phyloP scores from a whole-genome alignment of 2,329 filamentous ascomycete species.

The Monilinia polystroma region DNA sequence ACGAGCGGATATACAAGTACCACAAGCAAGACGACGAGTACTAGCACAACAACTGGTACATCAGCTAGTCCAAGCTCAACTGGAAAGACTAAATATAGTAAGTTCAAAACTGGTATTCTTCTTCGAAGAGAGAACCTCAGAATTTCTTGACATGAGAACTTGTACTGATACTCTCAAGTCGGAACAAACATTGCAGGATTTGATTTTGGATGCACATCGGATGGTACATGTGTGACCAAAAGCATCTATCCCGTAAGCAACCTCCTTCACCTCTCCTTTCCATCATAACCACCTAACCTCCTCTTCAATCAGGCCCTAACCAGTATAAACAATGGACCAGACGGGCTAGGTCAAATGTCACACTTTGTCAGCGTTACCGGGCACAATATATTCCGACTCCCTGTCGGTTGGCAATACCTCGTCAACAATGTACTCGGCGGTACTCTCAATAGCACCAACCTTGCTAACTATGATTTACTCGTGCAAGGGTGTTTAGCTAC shows the following conservation, averaged over 20 bases:
- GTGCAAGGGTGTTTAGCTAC: conserved; percentile 56
- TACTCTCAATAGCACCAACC: conserved; percentile 49
- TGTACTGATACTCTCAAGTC: conserved; percentile 25
- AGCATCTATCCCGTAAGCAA: conserved; percentile 33
- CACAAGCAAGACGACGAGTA: background rate
- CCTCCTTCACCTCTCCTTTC: no score
- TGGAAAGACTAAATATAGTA: conserved; percentile 32
- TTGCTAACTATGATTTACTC: conserved; percentile 54
- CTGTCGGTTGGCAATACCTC: conserved; percentile 61
- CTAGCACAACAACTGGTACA: conserved; percentile 1
- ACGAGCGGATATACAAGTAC: conserved; percentile 1
- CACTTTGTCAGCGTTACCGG: conserved; percentile 47
- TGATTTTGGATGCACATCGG: conserved; percentile 49
- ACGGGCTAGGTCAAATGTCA: conserved; percentile 37
- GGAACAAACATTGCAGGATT: conserved; percentile 43
- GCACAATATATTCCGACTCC: conserved; percentile 50
- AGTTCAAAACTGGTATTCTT: background rate
- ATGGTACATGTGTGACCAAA: conserved; percentile 42
- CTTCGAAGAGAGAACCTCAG: background rate
- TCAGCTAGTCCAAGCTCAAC: conserved; percentile 10
- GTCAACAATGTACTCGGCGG: conserved; percentile 52
- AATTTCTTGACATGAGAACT: background rate
- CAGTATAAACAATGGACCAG: conserved; percentile 35
- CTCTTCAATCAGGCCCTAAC: conserved; percentile 34
- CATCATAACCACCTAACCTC: background rate